Evolutionary conservation across 495 filamentous ascomycete species (phyloP).

Genomic region (Collariella sp.): DNA sequence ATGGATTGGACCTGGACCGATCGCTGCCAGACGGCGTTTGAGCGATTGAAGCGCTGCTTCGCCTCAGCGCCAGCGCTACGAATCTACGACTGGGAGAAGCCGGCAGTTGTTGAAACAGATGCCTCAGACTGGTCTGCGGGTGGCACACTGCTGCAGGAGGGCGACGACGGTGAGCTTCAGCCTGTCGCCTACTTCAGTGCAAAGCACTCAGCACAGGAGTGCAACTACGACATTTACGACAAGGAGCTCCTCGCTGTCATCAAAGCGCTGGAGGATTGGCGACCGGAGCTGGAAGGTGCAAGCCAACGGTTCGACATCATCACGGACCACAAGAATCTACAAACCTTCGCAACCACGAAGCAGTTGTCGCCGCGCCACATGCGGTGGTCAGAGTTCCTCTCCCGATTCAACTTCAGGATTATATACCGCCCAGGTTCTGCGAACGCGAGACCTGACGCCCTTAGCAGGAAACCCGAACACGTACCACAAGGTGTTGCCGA

Average conservation of each 20-base stretch:
- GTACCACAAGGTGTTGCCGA: neutral
- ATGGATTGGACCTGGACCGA: neutral
- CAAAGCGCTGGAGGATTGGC: slow-evolving; percentile 3
- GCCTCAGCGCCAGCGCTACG: neutral
- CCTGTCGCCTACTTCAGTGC: slow-evolving; percentile 9
- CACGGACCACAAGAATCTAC: slow-evolving; percentile 4
- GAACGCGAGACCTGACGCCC: neutral
- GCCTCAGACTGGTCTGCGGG: neutral
- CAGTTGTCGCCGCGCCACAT: neutral
- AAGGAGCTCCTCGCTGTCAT: slow-evolving; percentile 11
- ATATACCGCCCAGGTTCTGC: neutral
- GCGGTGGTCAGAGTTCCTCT: slow-evolving; percentile 11
- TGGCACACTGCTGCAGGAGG: neutral
- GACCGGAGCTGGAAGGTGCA: neutral
- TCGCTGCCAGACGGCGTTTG: neutral
- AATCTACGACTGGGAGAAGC: neutral
- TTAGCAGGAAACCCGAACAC: neutral
- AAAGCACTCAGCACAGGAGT: slow-evolving; percentile 3
- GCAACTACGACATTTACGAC: slow-evolving; percentile 22
- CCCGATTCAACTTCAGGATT: neutral
- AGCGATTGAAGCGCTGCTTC: neutral
- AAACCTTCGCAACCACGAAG: neutral
- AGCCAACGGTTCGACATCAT: neutral
- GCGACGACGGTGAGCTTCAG: neutral
- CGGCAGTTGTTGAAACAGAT: neutral